Base-by-base conservation (phyloP, 768 basidiomycete genomes). In the Termitomyces sp. region DNA sequence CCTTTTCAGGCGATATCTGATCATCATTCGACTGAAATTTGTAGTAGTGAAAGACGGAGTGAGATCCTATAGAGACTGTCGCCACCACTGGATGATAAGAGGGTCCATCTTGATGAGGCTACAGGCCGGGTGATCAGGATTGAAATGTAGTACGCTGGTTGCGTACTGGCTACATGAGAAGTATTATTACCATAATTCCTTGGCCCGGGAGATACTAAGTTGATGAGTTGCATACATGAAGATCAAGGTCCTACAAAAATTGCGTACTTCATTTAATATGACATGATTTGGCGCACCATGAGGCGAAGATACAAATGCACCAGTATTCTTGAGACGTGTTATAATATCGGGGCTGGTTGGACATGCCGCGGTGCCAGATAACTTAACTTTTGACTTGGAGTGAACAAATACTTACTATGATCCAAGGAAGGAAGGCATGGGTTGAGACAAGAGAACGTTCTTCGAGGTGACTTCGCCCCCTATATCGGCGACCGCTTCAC, bases 21-120 rank as follows among this genome's bases (percentile, higher is more conserved):
- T 66, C 64, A 30, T 57, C 60, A 52, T 69, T 63, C 40, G 64
- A 43, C 56, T 71, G 73, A 65, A 92, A 92, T 54, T 77, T 78
- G 67, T 92, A 92, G 67, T 96, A 90, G 71, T 93, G 81, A 63
- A 98, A 87, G 56, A 92, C 75, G 2, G 88, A 76, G 69, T 94
- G 92, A 1, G 92, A 90, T 43, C 88, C 87, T 58, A 97, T 73
- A 14, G 94, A 94, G 51, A 98, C 73, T n/a, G 95, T 97, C 1
- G 92, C 88, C 1, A 97, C 94, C 5, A 88, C 84, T 0, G 94
- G 92, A 65, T 86, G 75, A 72, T 96, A 98, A 18, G 86, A 82
- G 2, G 93, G 88, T 0, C 95, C 94, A 69, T 98, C 94, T 74
- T 96, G 87, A 65, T 97, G 95, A 1, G 93, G 92, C 92, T 95